phyloP scores from a whole-genome alignment of 805 yeast species.

The Wickerhamomyces chambardii region DNA sequence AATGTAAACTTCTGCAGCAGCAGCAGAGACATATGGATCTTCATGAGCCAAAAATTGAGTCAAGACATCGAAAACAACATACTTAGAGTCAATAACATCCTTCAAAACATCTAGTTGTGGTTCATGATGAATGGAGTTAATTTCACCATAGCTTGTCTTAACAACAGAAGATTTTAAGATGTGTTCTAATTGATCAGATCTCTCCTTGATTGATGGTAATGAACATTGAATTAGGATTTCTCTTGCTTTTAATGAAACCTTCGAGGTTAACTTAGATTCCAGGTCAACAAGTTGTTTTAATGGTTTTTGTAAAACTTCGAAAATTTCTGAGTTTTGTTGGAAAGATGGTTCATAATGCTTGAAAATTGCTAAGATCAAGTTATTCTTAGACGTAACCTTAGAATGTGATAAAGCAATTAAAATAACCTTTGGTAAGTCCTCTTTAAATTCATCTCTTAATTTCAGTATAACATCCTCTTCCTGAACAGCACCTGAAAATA shows the following conservation, averaged over 20 bases:
- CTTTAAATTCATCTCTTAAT: constrained; percentile 82
- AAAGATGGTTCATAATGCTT: constrained; percentile 73
- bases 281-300: constrained; percentile 78
- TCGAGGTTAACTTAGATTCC: constrained; percentile 85
- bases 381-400: constrained; percentile 89
- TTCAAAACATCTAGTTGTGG: constrained; percentile 77
- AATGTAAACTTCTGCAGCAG: constrained; percentile 94
- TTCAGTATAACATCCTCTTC: constrained; percentile 85
- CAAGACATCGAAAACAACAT: constrained; percentile 92
- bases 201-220: constrained; percentile 89
- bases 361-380: constrained; percentile 77
- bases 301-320: constrained; percentile 57
- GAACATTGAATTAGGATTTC: constrained; percentile 96
- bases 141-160: constrained; percentile 82
- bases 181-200: constrained; percentile 96
- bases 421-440: constrained; percentile 67
- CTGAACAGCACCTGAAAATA: constrained; percentile 69
- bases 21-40: constrained; percentile 86
- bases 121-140: constrained; percentile 62
- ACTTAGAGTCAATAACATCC: constrained; percentile 94
- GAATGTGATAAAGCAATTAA: constrained; percentile 77
- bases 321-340: constrained; percentile 62
- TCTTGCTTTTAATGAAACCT: constrained; percentile 91
- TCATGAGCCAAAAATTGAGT: constrained; percentile 79
- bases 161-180: constrained; percentile 88